Evolutionary conservation across 352 stramenopile genomes (phyloP).

Genomic region (Phytophthora tubulina): DNA sequence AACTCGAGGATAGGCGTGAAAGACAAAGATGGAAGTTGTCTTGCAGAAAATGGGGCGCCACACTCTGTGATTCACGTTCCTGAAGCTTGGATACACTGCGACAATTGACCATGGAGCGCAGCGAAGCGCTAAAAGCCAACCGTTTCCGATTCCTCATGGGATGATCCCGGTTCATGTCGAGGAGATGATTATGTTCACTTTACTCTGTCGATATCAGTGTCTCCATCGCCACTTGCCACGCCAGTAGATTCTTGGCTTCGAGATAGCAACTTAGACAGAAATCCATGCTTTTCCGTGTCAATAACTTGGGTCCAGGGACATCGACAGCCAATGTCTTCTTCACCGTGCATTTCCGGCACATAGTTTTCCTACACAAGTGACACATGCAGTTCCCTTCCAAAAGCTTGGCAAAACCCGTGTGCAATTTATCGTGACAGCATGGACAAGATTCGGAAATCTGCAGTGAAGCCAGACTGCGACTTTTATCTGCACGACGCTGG

Average conservation of each 20-base stretch:
- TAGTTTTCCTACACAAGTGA: constrained; percentile 38
- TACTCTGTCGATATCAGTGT: constrained; percentile 17
- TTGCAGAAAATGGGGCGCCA: constrained; percentile 19
- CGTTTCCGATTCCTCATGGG: not conserved
- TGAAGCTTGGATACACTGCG: constrained; percentile 4
- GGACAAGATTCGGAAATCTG: constrained; percentile 30
- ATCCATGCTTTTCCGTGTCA: constrained; percentile 40
- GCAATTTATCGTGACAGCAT: constrained; percentile 40
- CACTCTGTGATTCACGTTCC: not conserved
- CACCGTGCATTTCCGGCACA: constrained; percentile 58
- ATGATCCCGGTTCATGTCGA: not conserved
- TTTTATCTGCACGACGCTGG: constrained; percentile 10
- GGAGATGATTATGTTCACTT: not conserved
- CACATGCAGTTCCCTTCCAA: constrained; percentile 38
- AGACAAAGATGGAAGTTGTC: constrained; percentile 6
- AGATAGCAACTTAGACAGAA: constrained; percentile 69
- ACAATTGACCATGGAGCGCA: constrained; percentile 17
- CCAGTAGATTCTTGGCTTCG: constrained; percentile 47
- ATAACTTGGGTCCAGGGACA: constrained; percentile 10
- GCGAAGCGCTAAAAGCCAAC: not conserved
- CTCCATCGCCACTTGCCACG: constrained; percentile 53
- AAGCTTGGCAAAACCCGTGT: constrained; percentile 35
- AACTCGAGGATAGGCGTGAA: constrained; percentile 23
- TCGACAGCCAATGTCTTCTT: constrained; percentile 46
- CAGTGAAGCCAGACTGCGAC: constrained; percentile 8